Base-by-base conservation (phyloP, 805 yeast species). In the Ogataea kodamae region DNA sequence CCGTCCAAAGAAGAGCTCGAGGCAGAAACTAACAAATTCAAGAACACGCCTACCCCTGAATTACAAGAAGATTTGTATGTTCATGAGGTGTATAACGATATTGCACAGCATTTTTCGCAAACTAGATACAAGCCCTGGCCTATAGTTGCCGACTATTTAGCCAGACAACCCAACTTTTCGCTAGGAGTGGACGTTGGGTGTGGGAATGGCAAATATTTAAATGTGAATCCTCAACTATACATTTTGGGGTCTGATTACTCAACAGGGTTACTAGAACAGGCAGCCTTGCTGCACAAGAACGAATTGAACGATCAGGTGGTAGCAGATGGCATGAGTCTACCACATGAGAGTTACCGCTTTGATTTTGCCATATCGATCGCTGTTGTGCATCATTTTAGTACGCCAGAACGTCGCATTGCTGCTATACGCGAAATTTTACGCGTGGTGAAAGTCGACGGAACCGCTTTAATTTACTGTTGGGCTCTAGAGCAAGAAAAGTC, bases 121-220 rank as follows among this genome's bases (percentile, higher is more conserved):
- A 92, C 98, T 0, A 61, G 98, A 29, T 92, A 89, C 62, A 90
- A 84, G 64, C 97, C 97, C 17, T 92, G 98, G 98, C 97, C 97
- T 6, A 78, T 88, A 13, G 98, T 92, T 16, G 85, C 84, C 32
- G 58, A 68, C 40, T 92, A 82, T 52, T 60, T 92, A 27, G 52
- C 48, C 8, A 46, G 58, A 1, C 72, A 74, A 48, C 39, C 54
- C 0, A 61, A 62, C 5, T 81, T 86, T 25, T 62, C 80, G 1
- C 42, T 90, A 1, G 98, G 98, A 1, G 67, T 88, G 18, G 98
- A 92, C 61, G 86, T 90, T 13, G 98, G 98, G 0, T 90, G 97
- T 58, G 98, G 98, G 3, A 92, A 92, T 56, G 98, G 98, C 2
- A 92, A 92, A 54, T 92, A 92, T 54, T 57, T 90, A 24, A 72